Evolutionary conservation across 805 yeast species (phyloP), one percentile per base, ranked within the genome.

Genomic region (Wickerhamiella alocasiicola): DNA sequence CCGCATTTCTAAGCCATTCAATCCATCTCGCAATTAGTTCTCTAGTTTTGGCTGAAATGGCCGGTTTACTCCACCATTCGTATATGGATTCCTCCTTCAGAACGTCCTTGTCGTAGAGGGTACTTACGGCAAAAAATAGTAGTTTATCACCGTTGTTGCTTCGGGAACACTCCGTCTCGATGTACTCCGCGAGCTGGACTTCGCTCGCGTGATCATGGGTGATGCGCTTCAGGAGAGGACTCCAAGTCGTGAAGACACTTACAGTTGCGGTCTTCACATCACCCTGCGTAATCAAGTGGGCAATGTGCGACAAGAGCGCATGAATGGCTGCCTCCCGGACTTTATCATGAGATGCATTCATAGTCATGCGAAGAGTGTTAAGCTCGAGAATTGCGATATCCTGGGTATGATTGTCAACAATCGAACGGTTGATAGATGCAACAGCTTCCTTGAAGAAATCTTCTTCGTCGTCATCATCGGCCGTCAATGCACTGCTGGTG

Each of bases 341-440:
- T 55, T 87, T 95, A 53, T 83, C 93, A 60, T 91, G 88, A 0
- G 91, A 72, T 13, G 85, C 98, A 57, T 91, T 84, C 91, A 87
- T 81, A 53, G 95, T 83, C 98, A 91, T 88, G 63, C 97, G 72
- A 55, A 91, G 68, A 0, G 98, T 91, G 57, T 88, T 88, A 53
- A 91, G 71, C 63, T 91, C 98, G 45, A 91, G 65, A 48, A 84
- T 63, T 0, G 98, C 96, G 11, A 95, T 87, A 56, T 88, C 96
- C 45, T 84, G 68, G 53, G 82, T 94, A 60, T 91, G 98, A 58
- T 84, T 81, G 54, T 87, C 79, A 50, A 81, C 88, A 60, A 91
- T 71, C 1, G 98, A 94, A 55, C 98, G 72, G 51, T 78, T 83
- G 24, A 91, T 81, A 0, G 96, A 84, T 9, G 94, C 95, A 44